Conservation (phyloP, 1,284 basidiomycete genomes). For the Albatrellus sp. region DNA sequence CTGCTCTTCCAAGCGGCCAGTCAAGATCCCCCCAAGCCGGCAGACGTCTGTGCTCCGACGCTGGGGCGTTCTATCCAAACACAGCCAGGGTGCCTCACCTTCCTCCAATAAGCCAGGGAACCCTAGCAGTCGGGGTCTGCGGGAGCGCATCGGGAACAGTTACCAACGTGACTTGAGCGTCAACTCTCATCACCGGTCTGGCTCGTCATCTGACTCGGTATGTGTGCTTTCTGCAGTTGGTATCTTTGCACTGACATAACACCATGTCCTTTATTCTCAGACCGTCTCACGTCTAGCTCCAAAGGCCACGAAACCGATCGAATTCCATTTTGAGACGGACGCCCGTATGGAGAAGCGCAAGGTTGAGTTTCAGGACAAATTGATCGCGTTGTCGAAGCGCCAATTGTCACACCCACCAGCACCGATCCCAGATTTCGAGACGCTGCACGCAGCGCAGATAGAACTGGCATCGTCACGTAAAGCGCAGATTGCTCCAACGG, state of each 20-base stretch:
- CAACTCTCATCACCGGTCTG: not conserved
- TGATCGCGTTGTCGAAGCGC: slow-evolving; percentile 15
- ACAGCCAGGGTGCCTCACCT: not conserved
- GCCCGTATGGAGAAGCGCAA: slow-evolving; percentile 28
- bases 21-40: not conserved
- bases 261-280: slow-evolving; percentile 9
- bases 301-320: slow-evolving; percentile 33
- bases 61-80: not conserved
- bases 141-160: too few relatives aligned
- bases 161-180: not conserved
- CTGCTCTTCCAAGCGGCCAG: not conserved
- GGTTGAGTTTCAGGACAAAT: slow-evolving; percentile 14
- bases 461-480: slow-evolving; percentile 25
- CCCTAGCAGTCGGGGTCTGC: not conserved
- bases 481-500: slow-evolving; percentile 31
- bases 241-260: not conserved
- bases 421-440: slow-evolving; percentile 40
- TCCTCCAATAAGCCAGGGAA: not conserved
- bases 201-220: not conserved
- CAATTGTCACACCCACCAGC: slow-evolving; percentile 11
- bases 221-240: not conserved
- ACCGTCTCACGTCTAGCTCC: slow-evolving; percentile 18
- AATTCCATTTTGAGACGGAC: slow-evolving; percentile 37
- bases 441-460: slow-evolving; percentile 37
- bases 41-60: not conserved